These are phyloP conservation scores for Eustoma russellianum DNA, from an alignment of 257 asterid genomes.

Conservation along the genomic window DNA sequence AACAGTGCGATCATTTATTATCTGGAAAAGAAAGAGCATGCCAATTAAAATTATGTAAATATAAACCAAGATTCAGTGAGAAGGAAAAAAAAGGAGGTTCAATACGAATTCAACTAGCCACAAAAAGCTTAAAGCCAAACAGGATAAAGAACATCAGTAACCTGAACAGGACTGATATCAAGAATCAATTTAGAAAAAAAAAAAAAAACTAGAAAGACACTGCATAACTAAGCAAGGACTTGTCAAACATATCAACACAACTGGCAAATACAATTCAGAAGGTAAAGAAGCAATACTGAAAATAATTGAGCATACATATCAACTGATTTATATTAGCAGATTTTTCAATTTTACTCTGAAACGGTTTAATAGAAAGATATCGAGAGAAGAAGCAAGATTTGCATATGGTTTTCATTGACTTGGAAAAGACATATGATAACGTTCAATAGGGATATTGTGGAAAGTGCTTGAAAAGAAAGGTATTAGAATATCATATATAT, in stretches of 20 bases:
- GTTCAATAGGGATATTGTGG: no score
- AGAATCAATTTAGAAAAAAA: no score
- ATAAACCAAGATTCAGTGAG: background rate
- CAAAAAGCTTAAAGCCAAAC: background rate
- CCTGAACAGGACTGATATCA: background rate
- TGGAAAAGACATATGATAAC: no score
- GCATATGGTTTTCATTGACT: no score
- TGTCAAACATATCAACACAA: background rate
- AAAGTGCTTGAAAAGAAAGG: no score
- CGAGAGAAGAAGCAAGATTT: no score
- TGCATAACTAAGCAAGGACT: no score
- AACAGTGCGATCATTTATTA: slow-evolving; percentile 57
- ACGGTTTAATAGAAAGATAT: no score
- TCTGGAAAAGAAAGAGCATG: slow-evolving; percentile 31
- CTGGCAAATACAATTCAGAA: background rate
- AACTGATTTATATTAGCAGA: background rate
- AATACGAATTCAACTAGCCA: background rate
- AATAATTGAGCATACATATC: background rate
- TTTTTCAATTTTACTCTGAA: background rate
- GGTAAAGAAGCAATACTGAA: background rate
- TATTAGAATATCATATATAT: no score
- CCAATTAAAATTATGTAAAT: no score
- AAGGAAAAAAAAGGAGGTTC: slow-evolving; percentile 1
- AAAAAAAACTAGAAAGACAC: no score
- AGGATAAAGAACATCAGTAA: background rate